Percentiles rank a stretch among this genome's conserved stretches.
These are phyloP conservation scores for Suaeda aralocaspica DNA, from an alignment of 148 eudicot species.

Conservation along the genomic window DNA sequence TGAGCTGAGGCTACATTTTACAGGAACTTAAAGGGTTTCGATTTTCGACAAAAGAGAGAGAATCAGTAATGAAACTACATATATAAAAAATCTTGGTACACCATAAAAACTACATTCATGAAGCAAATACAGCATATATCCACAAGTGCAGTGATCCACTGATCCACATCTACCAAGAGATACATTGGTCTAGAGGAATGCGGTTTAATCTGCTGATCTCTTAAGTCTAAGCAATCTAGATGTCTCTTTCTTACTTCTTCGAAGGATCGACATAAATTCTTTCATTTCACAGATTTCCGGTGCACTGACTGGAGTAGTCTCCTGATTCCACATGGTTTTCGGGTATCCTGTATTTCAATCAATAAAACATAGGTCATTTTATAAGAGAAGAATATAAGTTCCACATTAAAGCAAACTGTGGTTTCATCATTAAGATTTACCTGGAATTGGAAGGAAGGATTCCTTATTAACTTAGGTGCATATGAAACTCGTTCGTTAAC, in stretches of 20 bases:
- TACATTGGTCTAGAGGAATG: no score
- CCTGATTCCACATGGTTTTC: slow-evolving; percentile 32
- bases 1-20: no score
- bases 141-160: neutral
- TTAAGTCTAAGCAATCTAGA: slow-evolving; percentile 31
- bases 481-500: slow-evolving; percentile 38
- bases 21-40: no score
- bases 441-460: slow-evolving; percentile 57
- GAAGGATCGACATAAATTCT: slow-evolving; percentile 32
- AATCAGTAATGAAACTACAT: no score
- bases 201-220: neutral
- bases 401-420: neutral
- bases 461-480: slow-evolving; percentile 34
- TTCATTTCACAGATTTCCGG: slow-evolving; percentile 38
- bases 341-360: slow-evolving; percentile 36
- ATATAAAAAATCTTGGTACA: neutral
- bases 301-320: slow-evolving; percentile 27
- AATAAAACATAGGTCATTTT: neutral
- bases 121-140: neutral
- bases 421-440: slow-evolving; percentile 20
- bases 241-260: slow-evolving; percentile 33
- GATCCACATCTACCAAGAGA: neutral
- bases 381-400: neutral
- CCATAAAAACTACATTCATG: neutral
- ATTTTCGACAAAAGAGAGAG: no score